A percentile compares a stretch with the other conserved stretches of the same genome.
phyloP scores from a whole-genome alignment of 2,329 filamentous ascomycete species.

The Ophiobolus disseminans region DNA sequence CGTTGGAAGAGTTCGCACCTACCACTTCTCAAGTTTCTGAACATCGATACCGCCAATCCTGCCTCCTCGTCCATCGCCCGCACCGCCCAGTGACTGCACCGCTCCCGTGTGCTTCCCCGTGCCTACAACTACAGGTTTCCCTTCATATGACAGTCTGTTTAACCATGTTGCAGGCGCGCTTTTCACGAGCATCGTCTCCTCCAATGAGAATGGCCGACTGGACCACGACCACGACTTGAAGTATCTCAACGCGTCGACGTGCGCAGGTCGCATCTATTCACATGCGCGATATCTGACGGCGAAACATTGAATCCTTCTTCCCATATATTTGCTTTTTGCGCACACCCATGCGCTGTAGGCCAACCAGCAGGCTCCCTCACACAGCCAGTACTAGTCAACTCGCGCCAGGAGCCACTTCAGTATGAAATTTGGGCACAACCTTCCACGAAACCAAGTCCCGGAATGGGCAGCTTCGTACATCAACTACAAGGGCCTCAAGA shows the following conservation, averaged over 20 bases:
- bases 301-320: slow-evolving; percentile 12
- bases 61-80: slow-evolving; percentile 16
- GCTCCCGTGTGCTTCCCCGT: slow-evolving; percentile 40
- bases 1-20: slow-evolving; percentile 18
- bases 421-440: slow-evolving; percentile 61
- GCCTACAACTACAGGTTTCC: slow-evolving; percentile 32
- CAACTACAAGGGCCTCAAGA: slow-evolving; percentile 92
- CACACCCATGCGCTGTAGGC: slow-evolving; percentile 17
- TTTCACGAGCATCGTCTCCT: slow-evolving; percentile 29
- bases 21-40: slow-evolving; percentile 19
- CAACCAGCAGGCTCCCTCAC: background rate
- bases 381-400: background rate
- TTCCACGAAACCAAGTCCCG: slow-evolving; percentile 83
- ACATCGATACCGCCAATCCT: slow-evolving; percentile 13
- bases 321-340: slow-evolving; percentile 22
- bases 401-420: slow-evolving; percentile 6
- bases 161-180: slow-evolving; percentile 44
- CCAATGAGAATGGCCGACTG: slow-evolving; percentile 41
- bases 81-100: slow-evolving; percentile 29
- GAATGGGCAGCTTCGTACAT: slow-evolving; percentile 87
- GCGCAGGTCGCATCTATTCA: slow-evolving; percentile 24
- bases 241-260: slow-evolving; percentile 27
- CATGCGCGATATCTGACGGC: background rate
- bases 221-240: slow-evolving; percentile 35
- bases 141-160: slow-evolving; percentile 38